Percentiles rank a stretch among this genome's conserved stretches.
phyloP scores from a whole-genome alignment of 75 land plant species.

The Selaginella tamariscina region DNA sequence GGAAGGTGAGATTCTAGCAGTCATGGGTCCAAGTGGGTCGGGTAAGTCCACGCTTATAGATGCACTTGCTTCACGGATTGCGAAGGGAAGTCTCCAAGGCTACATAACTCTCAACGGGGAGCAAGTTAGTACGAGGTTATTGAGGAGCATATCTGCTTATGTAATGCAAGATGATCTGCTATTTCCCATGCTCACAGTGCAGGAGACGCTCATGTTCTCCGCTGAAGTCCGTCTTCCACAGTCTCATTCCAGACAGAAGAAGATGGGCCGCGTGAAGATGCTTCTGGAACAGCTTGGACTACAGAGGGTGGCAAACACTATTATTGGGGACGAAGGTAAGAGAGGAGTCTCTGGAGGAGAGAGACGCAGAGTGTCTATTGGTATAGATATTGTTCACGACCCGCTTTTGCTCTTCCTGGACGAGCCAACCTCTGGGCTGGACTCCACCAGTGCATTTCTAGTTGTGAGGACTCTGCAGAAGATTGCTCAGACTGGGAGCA shows the following conservation, averaged over 20 bases:
- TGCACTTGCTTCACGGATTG: slow-evolving; percentile 57
- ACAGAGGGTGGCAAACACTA: slow-evolving; percentile 43
- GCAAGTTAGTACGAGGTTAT: slow-evolving; percentile 13
- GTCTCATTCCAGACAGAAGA: slow-evolving; percentile 37
- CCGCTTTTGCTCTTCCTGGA: slow-evolving; percentile 67
- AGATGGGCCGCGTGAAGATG: slow-evolving; percentile 39
- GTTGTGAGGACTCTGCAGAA: slow-evolving; percentile 49
- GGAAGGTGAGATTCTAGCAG: slow-evolving; percentile 73
- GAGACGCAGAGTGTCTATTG: slow-evolving; percentile 65
- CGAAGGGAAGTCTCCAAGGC: slow-evolving; percentile 47
- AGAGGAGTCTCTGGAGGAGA: slow-evolving; percentile 80
- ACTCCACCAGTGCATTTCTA: slow-evolving; percentile 64
- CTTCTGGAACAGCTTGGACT: slow-evolving; percentile 62
- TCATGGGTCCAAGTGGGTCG: slow-evolving; percentile 73
- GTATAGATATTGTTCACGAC: slow-evolving; percentile 74
- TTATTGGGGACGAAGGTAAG: slow-evolving; percentile 69
- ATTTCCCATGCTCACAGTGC: slow-evolving; percentile 75
- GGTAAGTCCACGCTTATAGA: slow-evolving; percentile 84
- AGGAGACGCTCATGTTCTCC: slow-evolving; percentile 75
- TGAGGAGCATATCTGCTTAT: slow-evolving; percentile 50
- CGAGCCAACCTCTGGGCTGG: slow-evolving; percentile 76
- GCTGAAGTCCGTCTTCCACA: slow-evolving; percentile 67
- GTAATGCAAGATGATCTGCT: slow-evolving; percentile 64
- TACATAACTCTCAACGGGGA: slow-evolving; percentile 50
- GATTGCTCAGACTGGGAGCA: slow-evolving; percentile 60